A percentile compares a stretch with the other conserved stretches of the same genome.
Evolutionary conservation across 2,329 filamentous ascomycete genomes (phyloP).

Genomic region (Fonsecaea nubica): DNA sequence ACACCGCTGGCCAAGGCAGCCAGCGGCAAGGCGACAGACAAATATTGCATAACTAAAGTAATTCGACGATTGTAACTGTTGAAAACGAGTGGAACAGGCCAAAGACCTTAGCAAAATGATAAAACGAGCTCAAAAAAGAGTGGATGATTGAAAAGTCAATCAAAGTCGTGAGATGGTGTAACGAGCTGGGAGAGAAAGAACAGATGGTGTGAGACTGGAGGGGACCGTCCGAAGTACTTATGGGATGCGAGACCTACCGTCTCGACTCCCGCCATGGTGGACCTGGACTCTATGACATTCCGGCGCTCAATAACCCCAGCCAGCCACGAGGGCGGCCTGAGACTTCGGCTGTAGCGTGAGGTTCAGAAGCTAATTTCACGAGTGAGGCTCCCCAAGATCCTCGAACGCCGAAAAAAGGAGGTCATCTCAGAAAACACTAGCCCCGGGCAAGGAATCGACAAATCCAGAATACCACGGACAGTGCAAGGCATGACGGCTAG

Average conservation of each 20-base stretch:
- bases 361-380: slow-evolving; percentile 32
- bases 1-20: slow-evolving; percentile 37
- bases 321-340: slow-evolving; percentile 34
- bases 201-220: slow-evolving; percentile 1
- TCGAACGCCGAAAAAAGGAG: slow-evolving; percentile 24
- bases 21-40: slow-evolving; percentile 37
- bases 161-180: slow-evolving; percentile 22
- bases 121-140: slow-evolving; percentile 37
- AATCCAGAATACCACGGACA: slow-evolving; percentile 12
- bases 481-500: neutral
- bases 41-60: slow-evolving; percentile 34
- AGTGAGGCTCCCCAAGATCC: slow-evolving; percentile 20
- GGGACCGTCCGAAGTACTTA: slow-evolving; percentile 30
- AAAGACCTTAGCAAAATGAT: slow-evolving; percentile 33
- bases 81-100: slow-evolving; percentile 40
- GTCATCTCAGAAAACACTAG: neutral
- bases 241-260: slow-evolving; percentile 28
- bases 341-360: slow-evolving; percentile 17
- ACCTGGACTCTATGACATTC: slow-evolving; percentile 11
- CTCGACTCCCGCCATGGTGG: slow-evolving; percentile 19
- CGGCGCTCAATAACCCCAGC: slow-evolving; percentile 18
- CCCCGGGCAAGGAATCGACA: slow-evolving; percentile 6
- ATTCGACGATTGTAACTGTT: slow-evolving; percentile 14
- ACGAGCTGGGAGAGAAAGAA: slow-evolving; percentile 28
- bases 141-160: slow-evolving; percentile 42